Evolutionary conservation across 768 basidiomycete genomes (phyloP).

Genomic region (Coprinopsis sp.): DNA sequence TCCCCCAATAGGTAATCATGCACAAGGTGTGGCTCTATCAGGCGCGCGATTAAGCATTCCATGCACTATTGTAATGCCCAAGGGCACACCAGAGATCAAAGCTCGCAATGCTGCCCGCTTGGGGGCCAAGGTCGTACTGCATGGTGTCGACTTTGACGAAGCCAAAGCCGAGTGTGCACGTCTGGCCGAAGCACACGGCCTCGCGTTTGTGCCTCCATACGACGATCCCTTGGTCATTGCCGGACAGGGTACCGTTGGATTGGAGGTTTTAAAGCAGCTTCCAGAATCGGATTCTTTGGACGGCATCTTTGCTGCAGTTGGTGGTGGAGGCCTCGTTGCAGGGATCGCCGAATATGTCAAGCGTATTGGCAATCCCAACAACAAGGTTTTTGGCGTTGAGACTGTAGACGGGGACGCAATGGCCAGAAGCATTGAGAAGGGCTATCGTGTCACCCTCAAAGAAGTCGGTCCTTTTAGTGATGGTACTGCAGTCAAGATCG

Average conservation of each 20-base stretch:
- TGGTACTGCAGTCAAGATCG: slow-evolving; percentile 93
- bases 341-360: slow-evolving; percentile 92
- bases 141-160: slow-evolving; percentile 92
- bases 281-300: slow-evolving; percentile 71
- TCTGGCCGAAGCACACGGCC: slow-evolving; percentile 67
- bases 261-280: slow-evolving; percentile 92
- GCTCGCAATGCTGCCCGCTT: slow-evolving; percentile 91
- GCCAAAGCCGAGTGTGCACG: slow-evolving; percentile 93
- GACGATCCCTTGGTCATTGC: slow-evolving; percentile 97
- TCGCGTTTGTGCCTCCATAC: slow-evolving; percentile 93
- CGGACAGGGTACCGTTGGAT: slow-evolving; percentile 91
- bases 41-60: slow-evolving; percentile 82
- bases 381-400: slow-evolving; percentile 86
- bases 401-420: slow-evolving; percentile 95
- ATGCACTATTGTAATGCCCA: slow-evolving; percentile 99
- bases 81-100: slow-evolving; percentile 93
- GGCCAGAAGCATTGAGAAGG: slow-evolving; percentile 73
- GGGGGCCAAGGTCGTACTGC: slow-evolving; percentile 90
- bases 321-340: slow-evolving; percentile 90
- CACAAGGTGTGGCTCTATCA: slow-evolving; percentile 97
- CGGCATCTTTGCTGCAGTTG: slow-evolving; percentile 86
- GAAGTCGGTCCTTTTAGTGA: slow-evolving; percentile 98
- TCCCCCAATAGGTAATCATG: slow-evolving; percentile 79
- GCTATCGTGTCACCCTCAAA: slow-evolving; percentile 73
- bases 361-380: slow-evolving; percentile 80